Conservation (phyloP, 169 alveolate species). For the Condylostoma magnum region DNA sequence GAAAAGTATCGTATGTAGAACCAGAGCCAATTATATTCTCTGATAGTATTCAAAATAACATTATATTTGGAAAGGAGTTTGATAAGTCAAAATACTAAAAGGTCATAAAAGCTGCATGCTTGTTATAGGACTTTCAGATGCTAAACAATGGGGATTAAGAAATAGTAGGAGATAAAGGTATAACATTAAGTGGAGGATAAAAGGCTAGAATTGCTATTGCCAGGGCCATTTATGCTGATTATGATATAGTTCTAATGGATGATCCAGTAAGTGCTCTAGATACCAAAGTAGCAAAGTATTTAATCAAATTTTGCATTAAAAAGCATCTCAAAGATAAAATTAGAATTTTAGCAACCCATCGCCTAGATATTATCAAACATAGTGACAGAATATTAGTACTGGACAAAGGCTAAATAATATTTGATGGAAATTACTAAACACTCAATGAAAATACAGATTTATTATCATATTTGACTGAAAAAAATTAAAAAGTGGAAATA, state of each 20-base stretch:
- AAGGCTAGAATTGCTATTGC: constrained; percentile 67
- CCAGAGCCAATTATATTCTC: constrained; percentile 84
- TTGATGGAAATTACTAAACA: constrained; percentile 37
- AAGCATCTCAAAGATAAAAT: constrained; percentile 61
- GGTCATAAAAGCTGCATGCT: constrained; percentile 62
- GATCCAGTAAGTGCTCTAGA: constrained; percentile 81
- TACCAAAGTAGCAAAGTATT: constrained; percentile 78
- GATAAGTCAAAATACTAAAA: constrained; percentile 52
- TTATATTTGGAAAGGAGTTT: constrained; percentile 79
- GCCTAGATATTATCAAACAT: constrained; percentile 48
- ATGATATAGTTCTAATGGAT: constrained; percentile 62
- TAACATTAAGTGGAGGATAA: constrained; percentile 64
- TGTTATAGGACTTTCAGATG: constrained; percentile 69
- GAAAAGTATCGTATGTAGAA: constrained; percentile 61
- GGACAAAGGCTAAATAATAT: constrained; percentile 49
- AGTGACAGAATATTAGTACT: constrained; percentile 76
- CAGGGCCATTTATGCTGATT: constrained; percentile 58
- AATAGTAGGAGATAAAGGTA: constrained; percentile 51
- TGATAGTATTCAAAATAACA: constrained; percentile 83
- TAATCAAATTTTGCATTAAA: constrained; percentile 64
- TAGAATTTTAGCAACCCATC: constrained; percentile 79
- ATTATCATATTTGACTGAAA: background rate
- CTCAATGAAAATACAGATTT: background rate
- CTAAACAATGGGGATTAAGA: constrained; percentile 58
- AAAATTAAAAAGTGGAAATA: background rate